Conservation (phyloP, 148 eudicot species). For the Vaccinium darrowii region DNA sequence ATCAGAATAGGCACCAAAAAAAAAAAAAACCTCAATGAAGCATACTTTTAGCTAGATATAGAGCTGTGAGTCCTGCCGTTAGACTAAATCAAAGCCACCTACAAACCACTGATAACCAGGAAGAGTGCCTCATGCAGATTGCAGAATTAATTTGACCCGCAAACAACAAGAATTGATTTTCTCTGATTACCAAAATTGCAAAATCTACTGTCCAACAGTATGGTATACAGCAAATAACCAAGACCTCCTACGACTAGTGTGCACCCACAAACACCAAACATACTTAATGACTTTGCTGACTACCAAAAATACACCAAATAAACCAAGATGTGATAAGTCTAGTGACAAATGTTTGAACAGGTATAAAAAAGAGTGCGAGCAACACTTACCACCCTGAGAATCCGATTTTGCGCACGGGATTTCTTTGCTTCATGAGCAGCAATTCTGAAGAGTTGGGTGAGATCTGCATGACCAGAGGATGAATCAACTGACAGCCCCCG, state of each 20-base stretch:
- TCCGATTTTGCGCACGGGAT: conserved; percentile 72
- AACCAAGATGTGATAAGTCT: background rate
- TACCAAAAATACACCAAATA: background rate
- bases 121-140: background rate
- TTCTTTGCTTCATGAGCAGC: conserved; percentile 92
- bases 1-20: background rate
- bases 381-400: conserved; percentile 75
- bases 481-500: conserved; percentile 47
- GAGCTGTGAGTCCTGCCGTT: background rate
- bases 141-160: background rate
- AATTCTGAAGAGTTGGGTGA: conserved; percentile 66
- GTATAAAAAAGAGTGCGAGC: background rate
- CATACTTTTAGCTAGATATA: background rate
- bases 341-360: conserved; percentile 5
- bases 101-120: background rate
- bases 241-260: background rate
- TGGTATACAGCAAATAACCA: background rate
- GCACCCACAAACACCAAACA: background rate
- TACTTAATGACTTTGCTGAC: background rate
- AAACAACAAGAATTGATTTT: background rate
- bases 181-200: background rate
- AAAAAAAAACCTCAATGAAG: background rate
- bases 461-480: conserved; percentile 72
- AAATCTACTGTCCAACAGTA: background rate
- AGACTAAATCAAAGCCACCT: background rate